Base-by-base conservation (phyloP, 441 rosid species). In the Arabidopsis hybrid region DNA sequence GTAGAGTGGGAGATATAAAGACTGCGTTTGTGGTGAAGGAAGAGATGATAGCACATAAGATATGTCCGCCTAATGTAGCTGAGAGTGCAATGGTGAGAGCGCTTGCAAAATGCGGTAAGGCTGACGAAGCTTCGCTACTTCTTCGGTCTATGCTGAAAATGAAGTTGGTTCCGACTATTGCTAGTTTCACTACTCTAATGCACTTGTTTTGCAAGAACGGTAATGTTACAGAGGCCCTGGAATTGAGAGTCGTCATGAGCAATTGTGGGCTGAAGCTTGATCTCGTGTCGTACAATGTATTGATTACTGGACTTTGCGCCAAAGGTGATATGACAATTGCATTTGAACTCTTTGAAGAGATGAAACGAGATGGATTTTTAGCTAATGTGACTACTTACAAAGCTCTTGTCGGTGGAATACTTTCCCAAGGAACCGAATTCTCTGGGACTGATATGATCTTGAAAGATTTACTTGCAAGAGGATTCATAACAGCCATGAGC, bases 11-110 rank as follows among this genome's bases (percentile, higher is more conserved):
- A 71, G 78, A 88, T 78, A 68, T 84, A 67, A 70, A 80, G 78
- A 79, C 80, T 56, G 98, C 93, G 49, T 84, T 90, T 76, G 64
- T 31, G 82, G 55, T 93, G 69, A 93, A 81, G 78, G 89, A 91
- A 62, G 91, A 90, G 80, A 90, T 93, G 95, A 74, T 77, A 76
- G 72, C 79, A 56, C 67, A 70, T 58, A 83, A 83, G 58, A 69
- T 80, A 43, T 67, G 78, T 82, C 76, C 91, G 7, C 62, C 12
- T 40, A 85, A 83, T 70, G 88, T 90, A 79, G 96, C 91, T 56
- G 97, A 90, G 81, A 90, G 97, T 78, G 91, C 97, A 60, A 67
- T 91, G 80, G 89, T 90, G 32, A 86, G 97, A 84, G 97, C 86
- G 7, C 87, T 93, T 75, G 97, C 95, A 16, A 84, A 61, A 65